Percentiles rank a stretch among this genome's conserved stretches.
phyloP scores from a whole-genome alignment of 371 early-diverging fungal species.

The Chytridium lagenaria region DNA sequence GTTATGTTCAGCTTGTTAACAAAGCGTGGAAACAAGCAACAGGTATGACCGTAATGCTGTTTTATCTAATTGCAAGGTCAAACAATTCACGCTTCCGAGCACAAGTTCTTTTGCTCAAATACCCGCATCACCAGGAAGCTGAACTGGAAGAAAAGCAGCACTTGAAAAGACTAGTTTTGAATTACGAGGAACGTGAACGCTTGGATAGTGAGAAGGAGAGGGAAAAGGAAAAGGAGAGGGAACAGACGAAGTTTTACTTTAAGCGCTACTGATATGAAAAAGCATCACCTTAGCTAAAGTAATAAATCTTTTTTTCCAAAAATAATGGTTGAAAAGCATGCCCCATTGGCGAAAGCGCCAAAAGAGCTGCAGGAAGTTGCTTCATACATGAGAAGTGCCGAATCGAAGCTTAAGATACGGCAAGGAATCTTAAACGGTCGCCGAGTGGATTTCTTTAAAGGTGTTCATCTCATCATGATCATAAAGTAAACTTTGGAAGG shows the following conservation, averaged over 20 bases:
- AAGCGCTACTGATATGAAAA: too few species aligned
- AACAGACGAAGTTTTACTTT: too few species aligned
- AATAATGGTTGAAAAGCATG: too few species aligned
- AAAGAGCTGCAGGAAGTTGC: constrained; percentile 47
- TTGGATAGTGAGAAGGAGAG: constrained; percentile 4
- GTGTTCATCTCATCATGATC: constrained; percentile 45
- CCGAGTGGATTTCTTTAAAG: constrained; percentile 92
- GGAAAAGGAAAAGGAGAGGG: too few species aligned
- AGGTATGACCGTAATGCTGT: constrained; percentile 50
- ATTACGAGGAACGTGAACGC: constrained; percentile 67
- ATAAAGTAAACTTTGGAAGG: constrained; percentile 53
- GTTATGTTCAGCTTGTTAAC: constrained; percentile 89
- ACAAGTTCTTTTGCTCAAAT: constrained; percentile 83
- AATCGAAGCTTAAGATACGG: constrained; percentile 77
- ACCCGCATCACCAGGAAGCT: constrained; percentile 85
- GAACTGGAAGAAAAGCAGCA: constrained; percentile 87
- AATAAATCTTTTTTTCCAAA: too few species aligned
- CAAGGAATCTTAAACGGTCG: constrained; percentile 90
- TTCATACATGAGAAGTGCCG: constrained; percentile 65
- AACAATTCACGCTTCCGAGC: constrained; percentile 83
- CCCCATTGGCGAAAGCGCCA: neutral
- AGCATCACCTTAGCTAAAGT: too few species aligned
- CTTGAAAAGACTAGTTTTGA: constrained; percentile 88
- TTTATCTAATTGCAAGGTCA: constrained; percentile 45
- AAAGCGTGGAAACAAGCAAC: constrained; percentile 91